Base-by-base conservation (phyloP, 306 rosid species). In the Prosopis cineraria region DNA sequence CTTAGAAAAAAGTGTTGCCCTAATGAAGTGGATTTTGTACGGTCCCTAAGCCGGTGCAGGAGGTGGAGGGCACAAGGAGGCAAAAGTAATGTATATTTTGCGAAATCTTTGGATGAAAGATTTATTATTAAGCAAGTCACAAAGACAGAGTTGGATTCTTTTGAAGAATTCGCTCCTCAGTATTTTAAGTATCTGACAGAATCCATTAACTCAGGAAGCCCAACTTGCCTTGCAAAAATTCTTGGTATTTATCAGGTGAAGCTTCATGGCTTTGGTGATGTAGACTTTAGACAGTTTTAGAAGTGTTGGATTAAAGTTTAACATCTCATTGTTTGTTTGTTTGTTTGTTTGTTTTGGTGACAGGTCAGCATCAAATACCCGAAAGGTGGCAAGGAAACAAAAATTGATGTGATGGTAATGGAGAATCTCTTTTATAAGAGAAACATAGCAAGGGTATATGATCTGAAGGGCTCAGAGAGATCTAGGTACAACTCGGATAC, bases 41-140 rank as follows among this genome's bases (percentile, higher is more conserved):
- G 98, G 55, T 96, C 99, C 53, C 79, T 96, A 88, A 91, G 97
- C 86, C 98, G 99, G 34, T 84, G 98, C 75, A 87, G 25, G 86
- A 83, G 89, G 82, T 96, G 99, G 99, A 89, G 93, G 44, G 99
- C 99, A 6, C 98, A 96, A 85, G 99, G 99, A 64, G 99, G 99
- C 60, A 96, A 93, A 87, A 96, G 99, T 86, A 96, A 93, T 80
- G 99, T 90, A 7, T 96, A 96, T 79, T 93, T 96, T 72, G 99
- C 99, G 65, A 96, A 90, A 88, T 91, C 99, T 9, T 78, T 93
- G 78, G 99, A 96, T 71, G 99, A 93, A 64, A 86, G 99, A 74
- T 93, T 96, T 84, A 93, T 96, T 36, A 78, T 96, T 37, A 96
- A 96, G 78, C 99, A 96, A 76, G 99, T 96, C 59, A 90, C 97